Base-by-base conservation (phyloP, 176 grass and related monocot genomes). In the Aegilops speltoides region DNA sequence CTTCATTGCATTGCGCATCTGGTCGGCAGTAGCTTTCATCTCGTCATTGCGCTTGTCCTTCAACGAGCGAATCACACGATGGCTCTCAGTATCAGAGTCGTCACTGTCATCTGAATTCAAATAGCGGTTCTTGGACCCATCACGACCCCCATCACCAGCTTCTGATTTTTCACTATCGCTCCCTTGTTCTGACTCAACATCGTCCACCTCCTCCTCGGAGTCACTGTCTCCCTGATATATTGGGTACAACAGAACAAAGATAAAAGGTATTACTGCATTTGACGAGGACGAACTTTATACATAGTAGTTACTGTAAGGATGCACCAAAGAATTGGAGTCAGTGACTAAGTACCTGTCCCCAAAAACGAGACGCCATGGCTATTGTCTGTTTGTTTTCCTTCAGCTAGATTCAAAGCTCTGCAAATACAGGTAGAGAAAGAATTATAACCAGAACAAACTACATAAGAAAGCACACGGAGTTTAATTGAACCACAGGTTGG, bases 1-100 rank as follows among this genome's bases (percentile, higher is more conserved):
- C 78, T 98, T 98, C 84, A 92, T 96, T 22, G 96, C 93, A 79
- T 98, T 98, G 38, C 79, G 89, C 87, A 98, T 98, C 90, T 98
- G 90, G 45, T 98, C 90, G 14, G 92, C 82, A 70, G 89, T 98
- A 48, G 92, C 80, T 36, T 52, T 90, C 93, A 98, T 92, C 86
- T 98, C 96, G n/a, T 98, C 96, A 37, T 93, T 92, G 26, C 92
- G 82, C 77, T 92, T 95, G 66, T 96, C 96, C 28, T 87, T 95
- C 24, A 91, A 83, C 0, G 96, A 96, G 65, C 93, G 95, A 36
- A 98, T 83, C 20, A 95, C 87, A 2, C 96, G 91, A 29, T 87
- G 93, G 8, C 6, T 56, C 50, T 88, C 88, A 0, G 80, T 77
- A 76, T 96, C 96, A 56, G 93, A 96, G 50, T 98, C 96, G 63